Base-by-base conservation (phyloP, 2,329 filamentous ascomycete genomes). In the Grosmannia serpens region DNA sequence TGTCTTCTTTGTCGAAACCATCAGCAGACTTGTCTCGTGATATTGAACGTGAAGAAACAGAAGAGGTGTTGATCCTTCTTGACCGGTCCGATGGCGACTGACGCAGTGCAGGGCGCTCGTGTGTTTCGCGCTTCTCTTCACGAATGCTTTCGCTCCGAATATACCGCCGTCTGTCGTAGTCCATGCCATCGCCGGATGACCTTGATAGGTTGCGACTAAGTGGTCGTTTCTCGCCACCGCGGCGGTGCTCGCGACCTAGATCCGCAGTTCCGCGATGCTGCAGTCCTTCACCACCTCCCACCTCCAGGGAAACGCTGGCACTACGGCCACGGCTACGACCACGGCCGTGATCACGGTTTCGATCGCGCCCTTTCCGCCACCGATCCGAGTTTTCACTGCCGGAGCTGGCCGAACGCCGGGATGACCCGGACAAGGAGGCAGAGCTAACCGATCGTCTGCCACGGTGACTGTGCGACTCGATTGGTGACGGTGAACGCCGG, bases 1-100 rank as follows among this genome's bases (percentile, higher is more conserved):
- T 75, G 67, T 72, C 70, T 71, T 75, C 69, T 72, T 73, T 70
- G 70, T 74, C 73, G 67, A 71, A 76, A 77, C 70, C 71, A 82
- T 84, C 81, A 83, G 77, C 79, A 69, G 75, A 76, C 71, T 73
- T 80, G 70, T 75, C 70, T 73, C 72, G 76, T 67, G 69, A 69
- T 68, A 73, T 74, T 70, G 76, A 74, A 67, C 72, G 71, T 69
- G 76, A 76, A 67, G 79, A 78, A 68, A 73, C 73, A 62, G 78
- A 78, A 63, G 80, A 81, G 63, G 73, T 73, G 68, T 75, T 80
- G 65, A 73, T 74, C 53, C 58, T 44, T 68, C 76, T 77, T 63
- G 74, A 75, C 58, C 62, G 56, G 55, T 47, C 58, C 29, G 56
- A 31, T 41, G 38, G 26, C 24, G 49, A 54, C n/a, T n/a, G 22